Evolutionary conservation across 257 asterid genomes (phyloP).

Genomic region (Echites panduratus): DNA sequence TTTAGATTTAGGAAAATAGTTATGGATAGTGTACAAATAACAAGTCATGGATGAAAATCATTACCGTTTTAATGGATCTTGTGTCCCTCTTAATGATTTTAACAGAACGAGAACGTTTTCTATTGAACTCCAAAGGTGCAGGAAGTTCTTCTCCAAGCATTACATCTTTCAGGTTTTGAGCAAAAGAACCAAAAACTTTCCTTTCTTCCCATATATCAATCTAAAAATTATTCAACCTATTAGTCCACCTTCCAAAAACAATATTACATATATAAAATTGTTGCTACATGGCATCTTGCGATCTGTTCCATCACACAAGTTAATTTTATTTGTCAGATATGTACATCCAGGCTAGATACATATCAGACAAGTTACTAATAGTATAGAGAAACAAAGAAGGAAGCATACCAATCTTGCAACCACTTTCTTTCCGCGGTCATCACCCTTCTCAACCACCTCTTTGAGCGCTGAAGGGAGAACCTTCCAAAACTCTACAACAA

Average conservation of each 20-base stretch:
- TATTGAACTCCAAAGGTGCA: slow-evolving; percentile 62
- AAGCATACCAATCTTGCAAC: slow-evolving; percentile 79
- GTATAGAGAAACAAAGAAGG: slow-evolving; percentile 1
- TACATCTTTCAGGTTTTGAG: slow-evolving; percentile 58
- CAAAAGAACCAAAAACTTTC: slow-evolving; percentile 74
- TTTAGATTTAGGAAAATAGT: slow-evolving; percentile 9
- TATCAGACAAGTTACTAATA: background rate
- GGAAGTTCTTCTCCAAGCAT: slow-evolving; percentile 82
- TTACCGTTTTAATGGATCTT: slow-evolving; percentile 74
- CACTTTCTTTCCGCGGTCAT: slow-evolving; percentile 60
- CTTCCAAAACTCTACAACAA: slow-evolving; percentile 86
- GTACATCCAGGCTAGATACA: background rate
- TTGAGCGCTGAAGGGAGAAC: slow-evolving; percentile 89
- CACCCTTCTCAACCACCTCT: slow-evolving; percentile 57
- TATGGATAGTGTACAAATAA: slow-evolving; percentile 9
- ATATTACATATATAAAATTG: background rate
- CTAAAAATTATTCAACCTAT: slow-evolving; percentile 29
- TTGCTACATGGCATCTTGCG: background rate
- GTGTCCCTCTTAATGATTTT: slow-evolving; percentile 77
- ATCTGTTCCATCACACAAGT: background rate
- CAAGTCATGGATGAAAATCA: slow-evolving; percentile 17
- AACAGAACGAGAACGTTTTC: slow-evolving; percentile 73
- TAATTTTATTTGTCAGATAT: background rate
- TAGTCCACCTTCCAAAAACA: background rate
- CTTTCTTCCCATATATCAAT: slow-evolving; percentile 92